phyloP scores from a whole-genome alignment of 2,329 filamentous ascomycete species.

The Moelleriella libera region DNA sequence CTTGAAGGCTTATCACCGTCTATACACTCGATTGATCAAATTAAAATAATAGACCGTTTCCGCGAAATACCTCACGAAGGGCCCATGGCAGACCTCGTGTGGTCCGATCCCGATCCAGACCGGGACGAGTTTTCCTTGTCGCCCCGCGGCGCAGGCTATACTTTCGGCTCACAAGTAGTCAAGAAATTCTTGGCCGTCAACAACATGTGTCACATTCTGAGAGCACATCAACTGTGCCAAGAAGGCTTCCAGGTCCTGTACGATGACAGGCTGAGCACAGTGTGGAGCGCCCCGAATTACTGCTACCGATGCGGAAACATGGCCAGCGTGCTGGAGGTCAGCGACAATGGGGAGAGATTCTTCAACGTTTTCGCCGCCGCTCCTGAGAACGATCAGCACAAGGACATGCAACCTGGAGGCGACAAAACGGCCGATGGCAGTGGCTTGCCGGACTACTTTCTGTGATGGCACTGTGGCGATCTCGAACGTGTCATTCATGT shows the following conservation, averaged over 20 bases:
- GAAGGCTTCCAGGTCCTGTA: conserved; percentile 96
- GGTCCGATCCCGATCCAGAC: conserved; percentile 96
- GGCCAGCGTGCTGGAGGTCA: conserved; percentile 92
- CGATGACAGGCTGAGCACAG: conserved; percentile 85
- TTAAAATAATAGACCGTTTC: conserved; percentile 98
- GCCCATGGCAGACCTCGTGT: conserved; percentile 98
- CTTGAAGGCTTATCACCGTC: conserved; percentile 60
- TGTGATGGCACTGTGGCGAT: conserved; percentile 25
- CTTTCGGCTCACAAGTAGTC: conserved; percentile 93
- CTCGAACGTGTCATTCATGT: background rate
- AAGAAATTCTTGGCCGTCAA: conserved; percentile 98
- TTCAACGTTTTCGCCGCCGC: conserved; percentile 98
- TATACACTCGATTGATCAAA: conserved; percentile 97
- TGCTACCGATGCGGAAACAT: conserved; percentile 94
- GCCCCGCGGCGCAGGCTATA: conserved; percentile 88
- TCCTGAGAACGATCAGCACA: conserved; percentile 84
- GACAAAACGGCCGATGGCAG: conserved; percentile 56
- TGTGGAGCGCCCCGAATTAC: conserved; percentile 96
- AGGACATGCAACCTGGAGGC: conserved; percentile 65
- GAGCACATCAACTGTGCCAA: conserved; percentile 96
- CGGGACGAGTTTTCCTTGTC: conserved; percentile 93
- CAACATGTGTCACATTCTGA: conserved; percentile 91
- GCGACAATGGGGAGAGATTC: conserved; percentile 79
- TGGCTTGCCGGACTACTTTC: conserved; percentile 57
- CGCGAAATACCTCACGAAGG: conserved; percentile 97